phyloP scores from a whole-genome alignment of 148 eudicot species.

The Chenopodium suecicum region DNA sequence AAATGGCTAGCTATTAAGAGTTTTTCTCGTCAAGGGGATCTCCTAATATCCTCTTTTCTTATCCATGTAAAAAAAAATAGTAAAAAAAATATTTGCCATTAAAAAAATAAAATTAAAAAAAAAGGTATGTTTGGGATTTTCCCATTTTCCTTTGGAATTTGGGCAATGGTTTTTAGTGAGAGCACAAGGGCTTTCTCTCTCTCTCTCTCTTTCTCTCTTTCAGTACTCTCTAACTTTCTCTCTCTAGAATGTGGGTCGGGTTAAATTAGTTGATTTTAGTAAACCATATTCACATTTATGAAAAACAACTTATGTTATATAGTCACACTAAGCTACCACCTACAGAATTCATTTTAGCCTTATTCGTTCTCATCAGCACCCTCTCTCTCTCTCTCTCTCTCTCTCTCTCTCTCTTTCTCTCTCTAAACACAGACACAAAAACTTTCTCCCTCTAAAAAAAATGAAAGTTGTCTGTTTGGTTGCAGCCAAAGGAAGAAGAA shows the following conservation, averaged over 20 bases:
- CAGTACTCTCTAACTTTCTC: slow-evolving; percentile 25
- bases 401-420: slow-evolving; percentile 28
- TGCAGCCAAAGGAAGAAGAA: slow-evolving; percentile 65
- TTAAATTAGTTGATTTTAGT: slow-evolving; percentile 30
- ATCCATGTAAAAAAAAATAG: too few species aligned
- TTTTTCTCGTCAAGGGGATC: too few species aligned
- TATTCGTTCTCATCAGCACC: slow-evolving; percentile 19
- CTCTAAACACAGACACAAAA: slow-evolving; percentile 28
- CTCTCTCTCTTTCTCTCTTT: slow-evolving; percentile 9
- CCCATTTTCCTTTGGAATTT: slow-evolving; percentile 14
- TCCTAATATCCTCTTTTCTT: too few species aligned
- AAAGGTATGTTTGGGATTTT: neutral
- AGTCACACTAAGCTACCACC: slow-evolving; percentile 17
- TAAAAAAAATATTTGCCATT: neutral
- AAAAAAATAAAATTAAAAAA: too few species aligned
- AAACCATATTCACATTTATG: slow-evolving; percentile 22
- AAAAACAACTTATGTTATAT: neutral
- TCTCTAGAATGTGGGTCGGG: slow-evolving; percentile 9
- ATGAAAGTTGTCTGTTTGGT: slow-evolving; percentile 59
- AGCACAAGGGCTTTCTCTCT: slow-evolving; percentile 22
- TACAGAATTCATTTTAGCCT: slow-evolving; percentile 31
- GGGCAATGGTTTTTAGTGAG: slow-evolving; percentile 26
- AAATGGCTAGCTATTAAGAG: too few species aligned
- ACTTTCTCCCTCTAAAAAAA: slow-evolving; percentile 28
- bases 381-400: slow-evolving; percentile 25